Percentiles rank a stretch among this genome's conserved stretches.
phyloP scores from a whole-genome alignment of 2,329 filamentous ascomycete genomes.

The Colletotrichum tamarilloi region DNA sequence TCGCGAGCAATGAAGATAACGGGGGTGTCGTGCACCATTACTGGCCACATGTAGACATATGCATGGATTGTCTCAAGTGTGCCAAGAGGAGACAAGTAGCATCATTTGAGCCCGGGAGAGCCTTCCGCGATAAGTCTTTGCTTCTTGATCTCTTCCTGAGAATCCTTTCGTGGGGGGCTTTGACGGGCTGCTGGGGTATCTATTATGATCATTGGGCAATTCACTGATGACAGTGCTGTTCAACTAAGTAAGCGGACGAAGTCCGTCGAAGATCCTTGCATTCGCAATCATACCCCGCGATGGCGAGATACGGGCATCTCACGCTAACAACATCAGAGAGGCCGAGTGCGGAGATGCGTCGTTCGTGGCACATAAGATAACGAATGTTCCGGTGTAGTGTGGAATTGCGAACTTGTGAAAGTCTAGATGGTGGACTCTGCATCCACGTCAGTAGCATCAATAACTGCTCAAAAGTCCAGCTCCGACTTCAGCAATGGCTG shows the following conservation, averaged over 20 bases:
- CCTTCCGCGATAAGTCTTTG: neutral
- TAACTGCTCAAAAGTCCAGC: neutral
- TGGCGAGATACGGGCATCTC: conserved; percentile 18
- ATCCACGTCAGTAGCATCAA: neutral
- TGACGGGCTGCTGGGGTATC: too few relatives aligned
- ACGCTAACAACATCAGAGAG: neutral
- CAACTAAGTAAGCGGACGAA: conserved; percentile 2
- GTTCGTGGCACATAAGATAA: neutral
- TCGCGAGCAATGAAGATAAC: neutral
- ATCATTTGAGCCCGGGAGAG: neutral
- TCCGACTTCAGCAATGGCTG: neutral
- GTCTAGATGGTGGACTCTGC: neutral
- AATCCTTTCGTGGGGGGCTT: neutral
- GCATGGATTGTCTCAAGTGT: neutral
- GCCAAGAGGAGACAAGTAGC: neutral
- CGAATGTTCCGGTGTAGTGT: neutral
- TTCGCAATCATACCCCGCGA: conserved; percentile 25
- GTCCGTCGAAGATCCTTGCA: conserved; percentile 6
- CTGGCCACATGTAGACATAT: too few relatives aligned
- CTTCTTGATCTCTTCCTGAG: too few relatives aligned
- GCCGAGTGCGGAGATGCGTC: neutral
- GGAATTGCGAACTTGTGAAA: neutral
- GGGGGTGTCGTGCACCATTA: neutral
- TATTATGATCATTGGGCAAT: neutral
- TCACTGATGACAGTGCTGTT: neutral